Evolutionary conservation across 257 asterid species (phyloP), one percentile per base, ranked within the genome.

Genomic region (Plectranthus barbatus): DNA sequence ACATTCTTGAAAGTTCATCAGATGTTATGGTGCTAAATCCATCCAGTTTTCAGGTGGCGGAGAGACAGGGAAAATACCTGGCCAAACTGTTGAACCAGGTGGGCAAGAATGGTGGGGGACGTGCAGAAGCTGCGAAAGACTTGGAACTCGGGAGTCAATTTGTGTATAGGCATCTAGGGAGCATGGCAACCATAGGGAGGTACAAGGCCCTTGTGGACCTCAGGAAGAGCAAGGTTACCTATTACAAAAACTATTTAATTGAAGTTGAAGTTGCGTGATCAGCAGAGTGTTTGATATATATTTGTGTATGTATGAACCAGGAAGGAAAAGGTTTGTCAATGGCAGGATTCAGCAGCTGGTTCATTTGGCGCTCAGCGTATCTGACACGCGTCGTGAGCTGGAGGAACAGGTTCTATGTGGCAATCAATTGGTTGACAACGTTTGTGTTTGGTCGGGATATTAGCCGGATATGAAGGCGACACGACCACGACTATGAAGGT

Each of bases 351-450:
- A 14, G 58, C 3, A 92, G 99, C 79, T 92, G 86, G 87, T 83
- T 89, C n/a, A 70, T 92, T 53, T 92, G 99, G 99, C 87, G 96
- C 20, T 92, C 99, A 1, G 97, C 99, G 0, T 92, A 92, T 75
- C 84, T 92, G 10, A 89, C 99, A 12, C 87, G 99, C 6, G 95
- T 92, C 24, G 67, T 92, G 41, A 92, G 99, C 88, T 82, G 94
- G 95, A 86, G 97, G 84, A 92, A 92, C 84, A 83, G 93, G 59
- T 83, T 92, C 57, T 89, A 92, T 33, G 96, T 92, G 31, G 83
- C 88, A 1, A 74, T 85, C 69, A 89, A 89, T 56, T 92, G 97
- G 97, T 46, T 85, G 59, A 92, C 99, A 0, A 92, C 99, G 17
- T 70, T 92, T 0, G 74, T 89, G 19, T 92, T 92, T 59, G 99